Evolutionary conservation across 441 rosid genomes (phyloP).

Genomic region (Erysimum pusillum): DNA sequence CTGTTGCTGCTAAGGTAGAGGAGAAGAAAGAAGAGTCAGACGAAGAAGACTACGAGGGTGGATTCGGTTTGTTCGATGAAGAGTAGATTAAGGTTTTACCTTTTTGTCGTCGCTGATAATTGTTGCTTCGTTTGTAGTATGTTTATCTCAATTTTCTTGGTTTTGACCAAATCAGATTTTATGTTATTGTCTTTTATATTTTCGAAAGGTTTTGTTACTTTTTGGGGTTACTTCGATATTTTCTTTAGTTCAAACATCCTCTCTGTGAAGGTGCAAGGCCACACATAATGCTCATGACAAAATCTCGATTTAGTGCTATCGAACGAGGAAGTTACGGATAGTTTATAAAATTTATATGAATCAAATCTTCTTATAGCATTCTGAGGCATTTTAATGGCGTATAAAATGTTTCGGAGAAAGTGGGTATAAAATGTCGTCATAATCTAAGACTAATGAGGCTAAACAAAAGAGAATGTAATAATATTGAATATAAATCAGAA

Average conservation of each 20-base stretch:
- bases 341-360: not conserved
- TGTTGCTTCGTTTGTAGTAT: slow-evolving; percentile 35
- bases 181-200: slow-evolving; percentile 13
- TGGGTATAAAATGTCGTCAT: not conserved
- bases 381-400: not conserved
- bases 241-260: not conserved
- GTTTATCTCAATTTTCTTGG: slow-evolving; percentile 17
- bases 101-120: slow-evolving; percentile 37
- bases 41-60: slow-evolving; percentile 72
- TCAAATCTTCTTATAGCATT: not conserved
- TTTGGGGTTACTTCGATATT: not conserved
- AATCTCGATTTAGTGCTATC: not conserved
- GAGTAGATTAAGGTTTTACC: slow-evolving; percentile 36
- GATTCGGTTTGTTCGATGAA: slow-evolving; percentile 77
- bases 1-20: slow-evolving; percentile 51
- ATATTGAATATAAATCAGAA: not conserved
- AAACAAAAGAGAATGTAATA: slow-evolving; percentile 8
- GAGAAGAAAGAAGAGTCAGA: slow-evolving; percentile 78
- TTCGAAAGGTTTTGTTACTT: not conserved
- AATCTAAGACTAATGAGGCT: not conserved
- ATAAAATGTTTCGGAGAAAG: not conserved
- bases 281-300: not conserved
- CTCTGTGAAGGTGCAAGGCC: not conserved
- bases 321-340: not conserved
- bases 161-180: slow-evolving; percentile 37